Evolutionary conservation across 164 flowering plant species (phyloP).

Genomic region (Berberis thunbergii): DNA sequence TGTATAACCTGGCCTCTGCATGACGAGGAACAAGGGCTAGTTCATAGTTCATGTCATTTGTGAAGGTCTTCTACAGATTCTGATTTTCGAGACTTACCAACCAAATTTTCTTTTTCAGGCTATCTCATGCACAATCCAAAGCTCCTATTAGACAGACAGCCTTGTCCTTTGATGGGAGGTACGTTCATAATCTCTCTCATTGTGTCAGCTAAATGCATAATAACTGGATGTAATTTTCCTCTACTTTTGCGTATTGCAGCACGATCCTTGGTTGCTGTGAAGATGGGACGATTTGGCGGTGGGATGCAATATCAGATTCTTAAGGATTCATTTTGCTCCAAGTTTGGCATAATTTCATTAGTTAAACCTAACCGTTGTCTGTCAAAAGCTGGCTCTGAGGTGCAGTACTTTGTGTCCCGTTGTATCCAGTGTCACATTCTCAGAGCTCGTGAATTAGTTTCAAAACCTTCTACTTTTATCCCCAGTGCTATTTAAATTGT

Average conservation of each 20-base stretch:
- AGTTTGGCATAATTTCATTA: too few relatives aligned
- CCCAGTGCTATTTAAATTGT: too few relatives aligned
- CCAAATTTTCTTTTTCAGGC: conserved; percentile 28
- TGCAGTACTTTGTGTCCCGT: too few relatives aligned
- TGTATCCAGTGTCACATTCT: too few relatives aligned
- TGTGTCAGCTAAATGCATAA: not conserved
- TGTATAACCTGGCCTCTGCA: too few relatives aligned
- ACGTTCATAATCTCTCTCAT: not conserved
- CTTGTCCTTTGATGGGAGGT: conserved; percentile 97
- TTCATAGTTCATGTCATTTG: not conserved
- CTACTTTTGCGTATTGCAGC: conserved; percentile 31
- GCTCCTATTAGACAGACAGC: conserved; percentile 94
- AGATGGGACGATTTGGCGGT: conserved; percentile 97
- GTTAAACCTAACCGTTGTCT: too few relatives aligned
- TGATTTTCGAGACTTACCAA: not conserved
- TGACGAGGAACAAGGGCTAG: not conserved
- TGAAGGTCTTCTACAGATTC: not conserved
- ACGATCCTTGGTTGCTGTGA: conserved; percentile 90
- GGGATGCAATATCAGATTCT: conserved; percentile 45
- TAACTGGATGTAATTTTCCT: not conserved
- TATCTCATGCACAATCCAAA: conserved; percentile 76
- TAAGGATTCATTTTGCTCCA: too few relatives aligned
- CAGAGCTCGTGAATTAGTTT: too few relatives aligned
- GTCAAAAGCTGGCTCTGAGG: too few relatives aligned
- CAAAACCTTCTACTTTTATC: too few relatives aligned